Conservation (phyloP, 768 basidiomycete genomes). For the Lentinula edodes region DNA sequence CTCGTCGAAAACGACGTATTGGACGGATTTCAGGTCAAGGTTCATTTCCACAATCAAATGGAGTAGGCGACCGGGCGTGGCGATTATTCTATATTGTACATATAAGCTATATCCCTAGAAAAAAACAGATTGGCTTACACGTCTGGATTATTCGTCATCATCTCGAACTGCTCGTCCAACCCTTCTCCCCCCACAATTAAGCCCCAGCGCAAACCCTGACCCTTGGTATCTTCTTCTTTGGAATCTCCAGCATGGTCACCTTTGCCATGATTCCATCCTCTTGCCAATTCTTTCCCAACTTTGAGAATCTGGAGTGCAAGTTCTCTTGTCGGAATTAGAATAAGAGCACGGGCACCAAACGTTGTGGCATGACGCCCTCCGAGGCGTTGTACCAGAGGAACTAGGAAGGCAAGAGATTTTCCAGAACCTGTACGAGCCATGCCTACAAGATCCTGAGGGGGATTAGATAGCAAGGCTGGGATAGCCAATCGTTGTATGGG, state of each 20-base stretch:
- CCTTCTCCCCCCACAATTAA: constrained; percentile 94
- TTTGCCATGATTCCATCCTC: constrained; percentile 65
- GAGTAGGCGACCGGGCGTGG: constrained; percentile 95
- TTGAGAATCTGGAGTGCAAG: constrained; percentile 89
- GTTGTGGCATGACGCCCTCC: constrained; percentile 72
- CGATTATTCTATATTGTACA: constrained; percentile 69
- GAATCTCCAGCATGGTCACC: constrained; percentile 72
- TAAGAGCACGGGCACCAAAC: constrained; percentile 82
- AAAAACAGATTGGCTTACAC: constrained; percentile 52
- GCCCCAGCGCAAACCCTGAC: constrained; percentile 78
- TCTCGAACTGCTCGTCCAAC: constrained; percentile 93
- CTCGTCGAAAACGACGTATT: constrained; percentile 95
- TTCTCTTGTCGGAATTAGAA: constrained; percentile 90
- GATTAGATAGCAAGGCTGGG: constrained; percentile 75
- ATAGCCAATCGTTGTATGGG: constrained; percentile 93
- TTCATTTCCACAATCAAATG: constrained; percentile 98
- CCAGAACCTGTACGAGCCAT: constrained; percentile 99
- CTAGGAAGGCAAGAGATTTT: constrained; percentile 93
- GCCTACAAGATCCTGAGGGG: constrained; percentile 90
- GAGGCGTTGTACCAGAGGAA: constrained; percentile 85
- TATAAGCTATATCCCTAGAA: constrained; percentile 9
- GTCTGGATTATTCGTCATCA: constrained; percentile 92
- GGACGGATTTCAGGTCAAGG: constrained; percentile 78
- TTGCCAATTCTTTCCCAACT: constrained; percentile 90
- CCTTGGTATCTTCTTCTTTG: constrained; percentile 52